Base-by-base conservation (phyloP, 768 basidiomycete genomes). In the Lentinula detonsa region DNA sequence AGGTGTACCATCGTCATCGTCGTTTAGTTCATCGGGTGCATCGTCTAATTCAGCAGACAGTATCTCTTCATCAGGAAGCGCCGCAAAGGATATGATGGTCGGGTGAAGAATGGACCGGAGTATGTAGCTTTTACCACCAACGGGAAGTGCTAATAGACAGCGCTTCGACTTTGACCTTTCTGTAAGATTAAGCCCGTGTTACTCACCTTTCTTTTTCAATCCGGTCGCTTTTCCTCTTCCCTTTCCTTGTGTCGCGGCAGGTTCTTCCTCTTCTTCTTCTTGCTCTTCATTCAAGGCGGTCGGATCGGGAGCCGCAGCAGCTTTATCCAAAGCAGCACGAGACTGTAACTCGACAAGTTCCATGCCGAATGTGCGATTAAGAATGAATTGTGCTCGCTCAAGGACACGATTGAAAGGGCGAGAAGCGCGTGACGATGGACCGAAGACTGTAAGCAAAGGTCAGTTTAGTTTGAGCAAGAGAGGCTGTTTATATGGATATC, bases 51-150 rank as follows among this genome's bases (percentile, higher is more conserved):
- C 81, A 13, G 77, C 77, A 21, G 82, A 80, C 0, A 79, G 72
- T 40, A 85, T 78, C 54, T 83, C 77, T 53, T 81, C 80, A 63
- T 85, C 81, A 0, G 83, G 79, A 15, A 79, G 66, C 2, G 82
- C 77, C 0, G 91, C 85, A 34, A 78, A 74, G 59, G 84, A 82
- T 55, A 95, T 84, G 57, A 96, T 74, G 11, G 70, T 63, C 0
- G 83, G 71, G 59, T 91, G 75, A 15, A 97, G 80, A 1, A 70
- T 75, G 1, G 93, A 95, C 50, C 94, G 88, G 16, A 97, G 77
- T 48, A 95, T 90, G 69, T 90, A 98, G 5, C 85, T 85, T 68
- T 91, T 93, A 1, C 90, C 85, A 1, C 89, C 84, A 2, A 79
- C 68, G 5, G 83, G 75, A 9, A 81, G 71, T 18, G 81, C 87